Base-by-base conservation (phyloP, 208 protist genomes). In the Leishmania lainsoni region DNA sequence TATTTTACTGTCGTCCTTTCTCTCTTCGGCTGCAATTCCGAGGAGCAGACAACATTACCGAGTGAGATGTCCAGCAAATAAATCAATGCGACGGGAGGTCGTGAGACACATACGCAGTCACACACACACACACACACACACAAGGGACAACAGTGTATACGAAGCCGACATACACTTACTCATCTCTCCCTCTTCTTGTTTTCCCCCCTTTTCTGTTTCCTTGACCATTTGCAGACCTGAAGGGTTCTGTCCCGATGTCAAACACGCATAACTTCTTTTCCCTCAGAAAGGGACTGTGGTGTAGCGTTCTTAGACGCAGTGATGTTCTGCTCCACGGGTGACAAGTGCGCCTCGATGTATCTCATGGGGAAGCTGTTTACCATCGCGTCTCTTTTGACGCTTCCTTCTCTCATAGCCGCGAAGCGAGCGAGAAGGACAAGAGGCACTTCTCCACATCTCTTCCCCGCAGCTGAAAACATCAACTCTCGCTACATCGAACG, bases 331-430 rank as follows among this genome's bases (percentile, higher is more conserved):
- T 8, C 20, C 35, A 5, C 75, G 56, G 29, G 35, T 42, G 49
- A 29, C 45, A 49, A 3, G 70, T 22, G 48, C n/a, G 29, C 14
- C 48, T 56, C 42, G 29, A 45, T 59, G 48, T 58, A 58, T 26
- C 42, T 75, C 29, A 63, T 8, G 20, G 48, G 29, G 54, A 63
- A 20, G 39, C 48, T 63, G 29, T 45, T 9, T 1, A 22, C 52
- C 58, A 69, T 65, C n/a, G 54, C 54, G 32, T 52, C 39, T 17
- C 39, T 51, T 52, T 35, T 69, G 8, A 49, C 10, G 17, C 63
- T 78, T 59, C 61, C 16, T 82, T 70, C 42, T 42, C 71, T 76
- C 68, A 66, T 35, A 42, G n/a, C 16, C 4, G n/a, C 65, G 65
- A 0, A 39, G 12, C 56, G 29, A 65, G 59, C 63, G 65, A 32